A percentile compares a stretch with the other conserved stretches of the same genome.
Conservation (phyloP, 2,329 filamentous ascomycete species). For the Phialemoniopsis sp. region DNA sequence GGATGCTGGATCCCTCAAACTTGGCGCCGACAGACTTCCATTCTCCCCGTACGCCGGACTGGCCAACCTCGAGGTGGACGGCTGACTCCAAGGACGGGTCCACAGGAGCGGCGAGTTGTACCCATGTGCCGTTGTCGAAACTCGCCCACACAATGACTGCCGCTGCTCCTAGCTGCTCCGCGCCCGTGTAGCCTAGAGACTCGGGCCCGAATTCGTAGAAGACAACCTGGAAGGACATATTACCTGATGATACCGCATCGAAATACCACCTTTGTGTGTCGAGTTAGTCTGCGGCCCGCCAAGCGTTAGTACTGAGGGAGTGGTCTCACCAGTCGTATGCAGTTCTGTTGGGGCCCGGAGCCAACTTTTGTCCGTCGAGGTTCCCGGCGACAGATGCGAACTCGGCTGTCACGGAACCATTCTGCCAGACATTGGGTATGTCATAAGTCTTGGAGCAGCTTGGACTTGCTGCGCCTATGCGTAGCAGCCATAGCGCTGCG, state of each 20-base stretch:
- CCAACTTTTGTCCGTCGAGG: neutral
- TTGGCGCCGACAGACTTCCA: slow-evolving; percentile 6
- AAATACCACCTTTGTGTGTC: slow-evolving; percentile 9
- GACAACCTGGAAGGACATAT: slow-evolving; percentile 5
- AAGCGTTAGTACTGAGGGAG: too few relatives aligned
- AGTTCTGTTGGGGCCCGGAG: too few relatives aligned
- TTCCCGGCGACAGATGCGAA: neutral
- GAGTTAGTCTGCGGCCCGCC: too few relatives aligned
- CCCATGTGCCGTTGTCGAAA: slow-evolving; percentile 9
- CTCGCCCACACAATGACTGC: slow-evolving; percentile 2
- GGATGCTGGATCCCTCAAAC: too few relatives aligned
- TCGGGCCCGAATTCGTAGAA: slow-evolving; percentile 8
- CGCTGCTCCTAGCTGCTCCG: too few relatives aligned
- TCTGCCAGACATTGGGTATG: neutral
- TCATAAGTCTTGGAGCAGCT: too few relatives aligned
- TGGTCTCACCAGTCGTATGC: too few relatives aligned
- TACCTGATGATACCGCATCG: slow-evolving; percentile 3
- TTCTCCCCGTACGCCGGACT: neutral
- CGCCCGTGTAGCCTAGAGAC: slow-evolving; percentile 5
- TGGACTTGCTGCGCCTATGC: too few relatives aligned
- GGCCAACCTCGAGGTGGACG: neutral
- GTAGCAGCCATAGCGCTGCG: too few relatives aligned
- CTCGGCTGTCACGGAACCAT: neutral
- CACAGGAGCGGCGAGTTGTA: neutral
- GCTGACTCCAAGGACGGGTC: slow-evolving; percentile 1